Conservation (phyloP, 2,329 filamentous ascomycete species). For the Pyricularia grisea region DNA sequence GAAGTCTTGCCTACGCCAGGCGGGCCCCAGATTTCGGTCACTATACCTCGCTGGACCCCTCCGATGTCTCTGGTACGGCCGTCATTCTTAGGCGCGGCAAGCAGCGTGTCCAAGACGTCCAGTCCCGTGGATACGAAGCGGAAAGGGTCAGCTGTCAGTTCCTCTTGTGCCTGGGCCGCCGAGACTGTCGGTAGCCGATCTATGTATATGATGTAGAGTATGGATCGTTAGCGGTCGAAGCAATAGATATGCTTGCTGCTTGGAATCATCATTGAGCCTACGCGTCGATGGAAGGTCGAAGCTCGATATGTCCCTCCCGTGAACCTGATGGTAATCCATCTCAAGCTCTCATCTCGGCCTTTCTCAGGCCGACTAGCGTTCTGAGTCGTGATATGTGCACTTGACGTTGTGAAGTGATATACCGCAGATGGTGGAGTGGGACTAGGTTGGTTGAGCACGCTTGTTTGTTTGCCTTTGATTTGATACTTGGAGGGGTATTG, state of each 20-base stretch:
- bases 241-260: not conserved
- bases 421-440: not conserved
- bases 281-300: slow-evolving; percentile 46
- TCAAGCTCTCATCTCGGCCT: not conserved
- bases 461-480: not conserved
- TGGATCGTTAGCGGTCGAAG: slow-evolving; percentile 10
- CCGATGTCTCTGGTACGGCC: slow-evolving; percentile 1
- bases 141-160: slow-evolving; percentile 40
- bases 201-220: slow-evolving; percentile 41
- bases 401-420: not conserved
- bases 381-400: not conserved
- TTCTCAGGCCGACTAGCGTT: not conserved
- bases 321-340: slow-evolving; percentile 42
- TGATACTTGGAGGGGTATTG: not conserved
- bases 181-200: slow-evolving; percentile 71
- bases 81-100: slow-evolving; percentile 18
- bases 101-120: slow-evolving; percentile 36
- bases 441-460: not conserved
- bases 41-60: slow-evolving; percentile 66
- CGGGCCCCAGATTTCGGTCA: slow-evolving; percentile 83
- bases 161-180: slow-evolving; percentile 61
- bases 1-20: slow-evolving; percentile 79
- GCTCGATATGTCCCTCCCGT: slow-evolving; percentile 51
- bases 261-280: slow-evolving; percentile 22
- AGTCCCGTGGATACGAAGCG: slow-evolving; percentile 49